A percentile compares a stretch with the other conserved stretches of the same genome.
phyloP scores from a whole-genome alignment of 202 grass and related monocot species.

The Panicum hallii region DNA sequence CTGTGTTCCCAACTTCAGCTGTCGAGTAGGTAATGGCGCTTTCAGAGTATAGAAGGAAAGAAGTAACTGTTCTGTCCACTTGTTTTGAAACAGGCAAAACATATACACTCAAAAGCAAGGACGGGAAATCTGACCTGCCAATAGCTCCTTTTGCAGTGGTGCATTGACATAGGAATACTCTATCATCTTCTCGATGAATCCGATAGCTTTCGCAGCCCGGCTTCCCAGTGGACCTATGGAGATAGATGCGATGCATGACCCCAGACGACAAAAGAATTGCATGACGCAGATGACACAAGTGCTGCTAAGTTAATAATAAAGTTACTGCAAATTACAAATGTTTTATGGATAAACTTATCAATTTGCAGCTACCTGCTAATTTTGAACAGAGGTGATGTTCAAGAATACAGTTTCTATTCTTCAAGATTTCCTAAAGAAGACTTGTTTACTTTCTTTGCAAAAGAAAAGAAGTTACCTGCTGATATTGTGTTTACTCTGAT shows the following conservation, averaged over 20 bases:
- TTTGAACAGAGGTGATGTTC: not conserved
- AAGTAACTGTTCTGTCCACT: too few species aligned
- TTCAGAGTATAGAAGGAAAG: not conserved
- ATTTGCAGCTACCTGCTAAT: not conserved
- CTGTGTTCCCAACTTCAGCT: constrained; percentile 4
- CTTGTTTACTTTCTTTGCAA: not conserved
- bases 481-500: constrained; percentile 10
- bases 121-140: constrained; percentile 55
- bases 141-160: constrained; percentile 86
- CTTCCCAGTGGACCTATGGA: constrained; percentile 44
- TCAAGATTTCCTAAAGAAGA: constrained; percentile 2
- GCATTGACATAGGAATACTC: constrained; percentile 87
- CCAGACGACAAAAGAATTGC: not conserved
- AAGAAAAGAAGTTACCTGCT: not conserved
- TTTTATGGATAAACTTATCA: not conserved
- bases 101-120: not conserved
- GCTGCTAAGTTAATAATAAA: not conserved
- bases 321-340: not conserved
- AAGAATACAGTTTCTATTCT: not conserved
- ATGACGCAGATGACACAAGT: not conserved
- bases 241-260: not conserved
- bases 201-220: constrained; percentile 86
- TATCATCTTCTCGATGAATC: constrained; percentile 95
- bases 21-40: not conserved
- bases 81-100: not conserved